Evolutionary conservation across 2,329 filamentous ascomycete species (phyloP).

Genomic region (Paraphaeosphaeria minitans): DNA sequence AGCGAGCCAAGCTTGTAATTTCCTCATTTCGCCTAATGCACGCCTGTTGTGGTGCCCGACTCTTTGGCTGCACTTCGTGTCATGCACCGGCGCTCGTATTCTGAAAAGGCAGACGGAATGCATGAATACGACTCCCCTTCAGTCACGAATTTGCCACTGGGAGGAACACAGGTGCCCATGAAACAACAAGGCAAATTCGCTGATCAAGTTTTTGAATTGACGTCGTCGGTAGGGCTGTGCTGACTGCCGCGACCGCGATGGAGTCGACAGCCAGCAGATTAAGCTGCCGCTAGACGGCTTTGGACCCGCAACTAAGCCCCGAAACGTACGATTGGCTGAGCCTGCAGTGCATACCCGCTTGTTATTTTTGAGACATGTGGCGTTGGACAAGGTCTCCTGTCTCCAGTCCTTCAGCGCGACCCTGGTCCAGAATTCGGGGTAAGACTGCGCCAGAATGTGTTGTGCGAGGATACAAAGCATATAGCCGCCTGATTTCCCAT

Average conservation of each 20-base stretch:
- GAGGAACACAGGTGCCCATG: neutral
- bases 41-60: conserved; percentile 16
- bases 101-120: conserved; percentile 6
- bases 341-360: conserved; percentile 17
- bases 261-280: conserved; percentile 17
- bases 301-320: neutral
- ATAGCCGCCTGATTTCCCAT: neutral
- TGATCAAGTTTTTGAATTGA: conserved; percentile 7
- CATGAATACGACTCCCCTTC: conserved; percentile 6
- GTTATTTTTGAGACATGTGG: conserved; percentile 30
- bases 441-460: neutral
- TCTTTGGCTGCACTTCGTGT: conserved; percentile 13
- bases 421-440: neutral
- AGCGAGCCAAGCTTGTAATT: conserved; percentile 30
- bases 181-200: neutral
- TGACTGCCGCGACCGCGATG: conserved; percentile 10
- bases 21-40: conserved; percentile 19
- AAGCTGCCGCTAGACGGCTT: conserved; percentile 15
- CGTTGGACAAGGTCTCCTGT: neutral
- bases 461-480: neutral
- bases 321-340: conserved; percentile 9
- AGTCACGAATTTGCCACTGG: neutral
- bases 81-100: conserved; percentile 18
- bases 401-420: neutral
- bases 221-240: conserved; percentile 23